These are phyloP conservation scores for Cryoendolithus antarcticus DNA, from an alignment of 2,329 filamentous ascomycete species.

Conservation along the genomic window DNA sequence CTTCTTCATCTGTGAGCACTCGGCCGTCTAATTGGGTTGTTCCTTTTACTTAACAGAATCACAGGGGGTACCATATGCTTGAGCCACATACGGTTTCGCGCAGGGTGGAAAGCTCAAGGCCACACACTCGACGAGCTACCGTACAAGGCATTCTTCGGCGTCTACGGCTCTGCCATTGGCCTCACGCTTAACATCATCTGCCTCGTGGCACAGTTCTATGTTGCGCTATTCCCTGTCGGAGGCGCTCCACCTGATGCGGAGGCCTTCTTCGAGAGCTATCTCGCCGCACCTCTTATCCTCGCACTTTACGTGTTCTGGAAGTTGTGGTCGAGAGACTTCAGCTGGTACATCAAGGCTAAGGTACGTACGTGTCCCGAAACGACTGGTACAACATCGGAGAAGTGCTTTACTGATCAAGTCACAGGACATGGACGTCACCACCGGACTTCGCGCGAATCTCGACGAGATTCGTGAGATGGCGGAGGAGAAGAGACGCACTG, in stretches of 20 bases:
- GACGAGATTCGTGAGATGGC: too few species aligned
- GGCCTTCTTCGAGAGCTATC: slow-evolving; percentile 19
- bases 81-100: slow-evolving; percentile 76
- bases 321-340: slow-evolving; percentile 6
- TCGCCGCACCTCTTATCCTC: slow-evolving; percentile 21
- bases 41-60: too few species aligned
- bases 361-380: too few species aligned
- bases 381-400: too few species aligned
- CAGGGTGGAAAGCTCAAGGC: slow-evolving; percentile 50
- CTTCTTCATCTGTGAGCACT: slow-evolving; percentile 69
- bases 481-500: too few species aligned
- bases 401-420: too few species aligned
- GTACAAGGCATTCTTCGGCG: slow-evolving; percentile 29
- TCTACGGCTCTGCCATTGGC: slow-evolving; percentile 30
- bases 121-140: slow-evolving; percentile 32
- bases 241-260: slow-evolving; percentile 9
- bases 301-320: slow-evolving; percentile 19
- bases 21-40: too few species aligned
- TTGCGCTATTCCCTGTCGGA: slow-evolving; percentile 15
- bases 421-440: too few species aligned
- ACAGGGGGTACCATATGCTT: slow-evolving; percentile 57
- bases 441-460: too few species aligned
- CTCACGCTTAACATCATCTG: slow-evolving; percentile 27
- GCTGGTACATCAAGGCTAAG: too few species aligned
- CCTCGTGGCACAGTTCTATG: slow-evolving; percentile 32